These are phyloP conservation scores for Trichophyton mentagrophytes DNA, from an alignment of 2,329 filamentous ascomycete genomes.

Conservation along the genomic window DNA sequence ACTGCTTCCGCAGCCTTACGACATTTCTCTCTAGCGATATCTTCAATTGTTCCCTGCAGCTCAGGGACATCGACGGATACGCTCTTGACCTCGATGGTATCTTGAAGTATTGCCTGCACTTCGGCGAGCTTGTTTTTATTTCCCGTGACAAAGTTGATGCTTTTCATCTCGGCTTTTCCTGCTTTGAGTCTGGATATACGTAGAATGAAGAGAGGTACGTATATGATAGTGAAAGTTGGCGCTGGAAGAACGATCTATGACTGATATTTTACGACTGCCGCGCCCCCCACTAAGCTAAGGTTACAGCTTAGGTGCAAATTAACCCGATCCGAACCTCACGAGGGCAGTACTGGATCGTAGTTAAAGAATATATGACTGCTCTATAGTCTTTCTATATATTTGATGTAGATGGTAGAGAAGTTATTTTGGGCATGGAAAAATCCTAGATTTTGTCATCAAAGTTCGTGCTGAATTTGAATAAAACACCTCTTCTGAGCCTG, in stretches of 20 bases:
- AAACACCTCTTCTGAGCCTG: background rate
- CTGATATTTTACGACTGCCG: background rate
- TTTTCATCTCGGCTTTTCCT: slow-evolving; percentile 36
- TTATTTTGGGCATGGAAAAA: background rate
- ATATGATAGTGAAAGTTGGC: background rate
- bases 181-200: background rate
- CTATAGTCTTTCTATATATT: no score
- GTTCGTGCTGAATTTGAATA: background rate
- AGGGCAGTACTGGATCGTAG: background rate
- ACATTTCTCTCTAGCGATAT: slow-evolving; percentile 82
- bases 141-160: slow-evolving; percentile 86
- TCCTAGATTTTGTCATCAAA: background rate
- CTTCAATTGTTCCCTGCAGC: slow-evolving; percentile 83
- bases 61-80: slow-evolving; percentile 71
- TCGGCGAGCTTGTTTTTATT: slow-evolving; percentile 90
- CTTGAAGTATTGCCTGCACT: slow-evolving; percentile 73
- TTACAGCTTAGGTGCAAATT: background rate
- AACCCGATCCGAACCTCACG: background rate
- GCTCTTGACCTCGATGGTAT: slow-evolving; percentile 57
- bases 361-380: no score
- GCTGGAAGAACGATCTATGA: background rate
- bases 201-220: background rate
- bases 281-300: background rate
- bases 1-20: slow-evolving; percentile 66
- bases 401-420: no score